Evolutionary conservation across 2,329 filamentous ascomycete species (phyloP).

Genomic region (Aspergillus ochraceus): DNA sequence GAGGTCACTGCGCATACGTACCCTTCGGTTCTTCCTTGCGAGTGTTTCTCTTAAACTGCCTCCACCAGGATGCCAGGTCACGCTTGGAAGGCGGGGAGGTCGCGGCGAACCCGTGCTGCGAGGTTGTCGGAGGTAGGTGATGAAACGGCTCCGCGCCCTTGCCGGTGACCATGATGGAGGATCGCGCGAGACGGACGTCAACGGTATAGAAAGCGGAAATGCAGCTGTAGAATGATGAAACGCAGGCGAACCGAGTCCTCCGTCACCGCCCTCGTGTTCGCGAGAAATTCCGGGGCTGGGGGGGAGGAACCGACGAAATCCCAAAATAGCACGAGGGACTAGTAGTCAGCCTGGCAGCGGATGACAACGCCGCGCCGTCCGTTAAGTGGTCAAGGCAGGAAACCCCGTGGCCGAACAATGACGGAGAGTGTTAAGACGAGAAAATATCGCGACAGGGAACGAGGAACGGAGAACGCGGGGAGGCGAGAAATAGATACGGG

Average conservation of each 20-base stretch:
- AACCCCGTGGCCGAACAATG: conserved; percentile 7
- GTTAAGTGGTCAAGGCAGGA: conserved; percentile 3
- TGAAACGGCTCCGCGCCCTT: conserved; percentile 37
- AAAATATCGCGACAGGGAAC: neutral
- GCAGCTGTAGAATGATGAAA: neutral
- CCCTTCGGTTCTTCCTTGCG: conserved; percentile 65
- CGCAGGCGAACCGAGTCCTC: conserved; percentile 13
- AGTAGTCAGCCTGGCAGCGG: conserved; percentile 19
- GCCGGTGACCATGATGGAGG: conserved; percentile 36
- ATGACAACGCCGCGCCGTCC: conserved; percentile 20
- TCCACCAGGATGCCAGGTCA: conserved; percentile 96
- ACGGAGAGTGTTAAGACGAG: conserved; percentile 8
- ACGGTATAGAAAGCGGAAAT: conserved; percentile 13
- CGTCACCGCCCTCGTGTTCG: conserved; percentile 34
- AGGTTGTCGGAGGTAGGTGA: conserved; percentile 27
- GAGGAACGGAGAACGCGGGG: conserved; percentile 4
- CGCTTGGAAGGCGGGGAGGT: conserved; percentile 78
- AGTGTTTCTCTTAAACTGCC: conserved; percentile 76
- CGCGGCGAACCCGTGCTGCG: conserved; percentile 49
- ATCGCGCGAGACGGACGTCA: conserved; percentile 4
- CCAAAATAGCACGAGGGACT: conserved; percentile 30
- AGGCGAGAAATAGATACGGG: neutral
- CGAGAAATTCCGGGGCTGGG: conserved; percentile 33
- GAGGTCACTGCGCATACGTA: conserved; percentile 11
- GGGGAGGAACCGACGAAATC: conserved; percentile 17